These are phyloP conservation scores for Plasmodium gaboni DNA, from an alignment of 169 alveolate species.

Conservation along the genomic window DNA sequence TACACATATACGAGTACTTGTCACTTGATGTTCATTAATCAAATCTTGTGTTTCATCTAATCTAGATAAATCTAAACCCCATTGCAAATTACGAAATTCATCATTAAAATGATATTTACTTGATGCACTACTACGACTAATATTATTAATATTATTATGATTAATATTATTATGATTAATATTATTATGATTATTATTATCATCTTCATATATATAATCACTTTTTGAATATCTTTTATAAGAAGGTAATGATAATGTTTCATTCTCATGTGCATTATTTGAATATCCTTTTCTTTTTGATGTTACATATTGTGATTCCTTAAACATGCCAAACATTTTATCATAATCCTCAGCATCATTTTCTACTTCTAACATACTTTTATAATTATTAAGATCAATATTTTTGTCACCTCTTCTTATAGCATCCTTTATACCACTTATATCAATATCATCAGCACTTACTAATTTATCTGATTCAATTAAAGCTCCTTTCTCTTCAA, in stretches of 20 bases:
- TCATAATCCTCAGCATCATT: background rate
- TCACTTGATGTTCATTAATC: conserved; percentile 1
- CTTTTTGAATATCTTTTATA: background rate
- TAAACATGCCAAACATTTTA: background rate
- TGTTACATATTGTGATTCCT: background rate
- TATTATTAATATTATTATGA: background rate
- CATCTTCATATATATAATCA: too few relatives aligned
- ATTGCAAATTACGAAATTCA: conserved; percentile 54
- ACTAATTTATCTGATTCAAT: conserved; percentile 64
- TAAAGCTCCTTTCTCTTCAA: conserved; percentile 53
- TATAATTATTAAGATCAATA: conserved; percentile 3
- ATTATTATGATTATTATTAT: background rate
- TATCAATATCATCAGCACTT: conserved; percentile 47
- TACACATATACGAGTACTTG: conserved; percentile 75
- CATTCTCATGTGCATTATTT: background rate
- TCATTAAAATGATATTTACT: conserved; percentile 20
- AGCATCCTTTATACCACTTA: conserved; percentile 37
- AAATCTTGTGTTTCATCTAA: conserved; percentile 50
- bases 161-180: background rate
- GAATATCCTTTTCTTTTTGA: background rate
- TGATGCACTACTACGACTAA: too few relatives aligned
- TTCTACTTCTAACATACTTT: conserved; percentile 23
- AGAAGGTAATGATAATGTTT: background rate
- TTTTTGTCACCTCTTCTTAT: conserved; percentile 32
- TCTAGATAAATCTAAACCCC: conserved; percentile 74